These are phyloP conservation scores for Pugionium dolabratum DNA, from an alignment of 345 rosid genomes.

Conservation along the genomic window DNA sequence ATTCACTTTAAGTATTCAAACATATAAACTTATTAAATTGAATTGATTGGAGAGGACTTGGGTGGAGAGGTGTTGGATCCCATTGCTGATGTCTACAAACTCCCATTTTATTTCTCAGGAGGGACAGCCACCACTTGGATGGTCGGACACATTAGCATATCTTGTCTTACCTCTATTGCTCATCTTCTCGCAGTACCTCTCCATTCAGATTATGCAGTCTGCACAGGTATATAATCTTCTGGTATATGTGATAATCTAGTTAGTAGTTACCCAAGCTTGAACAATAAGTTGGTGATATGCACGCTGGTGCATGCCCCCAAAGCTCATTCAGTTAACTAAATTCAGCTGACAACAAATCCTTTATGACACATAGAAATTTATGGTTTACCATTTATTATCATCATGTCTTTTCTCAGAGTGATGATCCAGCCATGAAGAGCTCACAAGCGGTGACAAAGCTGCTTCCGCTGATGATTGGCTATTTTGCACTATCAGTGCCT, in stretches of 20 bases:
- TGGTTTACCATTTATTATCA: background rate
- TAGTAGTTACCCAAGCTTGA: slow-evolving; percentile 2
- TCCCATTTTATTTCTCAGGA: slow-evolving; percentile 51
- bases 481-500: slow-evolving; percentile 96
- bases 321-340: background rate
- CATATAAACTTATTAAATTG: background rate
- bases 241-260: background rate
- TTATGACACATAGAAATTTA: background rate
- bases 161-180: slow-evolving; percentile 81
- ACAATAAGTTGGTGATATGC: background rate
- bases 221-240: slow-evolving; percentile 57
- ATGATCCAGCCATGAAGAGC: slow-evolving; percentile 87
- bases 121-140: slow-evolving; percentile 98
- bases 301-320: background rate
- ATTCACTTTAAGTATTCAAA: background rate
- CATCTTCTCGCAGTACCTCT: slow-evolving; percentile 69
- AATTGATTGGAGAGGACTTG: background rate
- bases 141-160: slow-evolving; percentile 89
- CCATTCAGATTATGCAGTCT: slow-evolving; percentile 88
- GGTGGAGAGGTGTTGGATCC: background rate
- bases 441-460: slow-evolving; percentile 82
- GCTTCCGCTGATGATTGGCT: slow-evolving; percentile 89
- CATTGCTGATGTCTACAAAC: slow-evolving; percentile 13
- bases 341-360: background rate
- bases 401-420: slow-evolving; percentile 48